Conservation (phyloP, 108 stramenopile genomes). For the Nitzschia sp. region DNA sequence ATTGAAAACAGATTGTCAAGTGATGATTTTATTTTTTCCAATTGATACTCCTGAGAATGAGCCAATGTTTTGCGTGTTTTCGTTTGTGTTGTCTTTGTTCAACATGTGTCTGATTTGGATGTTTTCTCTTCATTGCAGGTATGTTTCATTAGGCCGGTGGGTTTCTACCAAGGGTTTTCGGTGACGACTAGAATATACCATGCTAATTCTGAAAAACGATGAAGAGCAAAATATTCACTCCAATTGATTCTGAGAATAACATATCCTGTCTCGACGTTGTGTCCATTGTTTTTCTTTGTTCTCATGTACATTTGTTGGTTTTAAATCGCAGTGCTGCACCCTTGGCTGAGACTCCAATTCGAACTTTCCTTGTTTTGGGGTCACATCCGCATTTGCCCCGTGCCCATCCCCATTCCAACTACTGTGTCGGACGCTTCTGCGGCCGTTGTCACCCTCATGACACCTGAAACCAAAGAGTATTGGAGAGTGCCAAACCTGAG, state of each 20-base stretch:
- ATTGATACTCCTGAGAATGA: constrained; percentile 41
- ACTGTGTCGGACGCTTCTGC: neutral
- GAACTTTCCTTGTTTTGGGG: constrained; percentile 16
- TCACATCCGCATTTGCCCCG: constrained; percentile 7
- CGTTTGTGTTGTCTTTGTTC: no score
- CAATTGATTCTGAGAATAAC: constrained; percentile 40
- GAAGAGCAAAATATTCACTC: constrained; percentile 34
- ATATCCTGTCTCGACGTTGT: neutral
- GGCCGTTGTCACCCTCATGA: neutral
- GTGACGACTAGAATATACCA: constrained; percentile 47
- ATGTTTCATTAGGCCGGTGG: neutral
- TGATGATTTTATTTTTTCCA: constrained; percentile 33
- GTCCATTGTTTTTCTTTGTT: neutral
- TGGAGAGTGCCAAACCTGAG: neutral
- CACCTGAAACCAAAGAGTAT: neutral
- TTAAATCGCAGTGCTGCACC: neutral
- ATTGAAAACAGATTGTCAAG: constrained; percentile 6
- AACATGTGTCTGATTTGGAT: neutral
- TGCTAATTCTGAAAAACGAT: constrained; percentile 53
- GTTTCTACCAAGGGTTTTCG: constrained; percentile 5
- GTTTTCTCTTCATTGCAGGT: neutral
- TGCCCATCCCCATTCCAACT: neutral
- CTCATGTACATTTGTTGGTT: neutral
- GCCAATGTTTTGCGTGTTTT: neutral
- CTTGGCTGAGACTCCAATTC: constrained; percentile 9